Evolutionary conservation across 2,329 filamentous ascomycete species (phyloP).

Genomic region (Tolypocladium pustulatum): DNA sequence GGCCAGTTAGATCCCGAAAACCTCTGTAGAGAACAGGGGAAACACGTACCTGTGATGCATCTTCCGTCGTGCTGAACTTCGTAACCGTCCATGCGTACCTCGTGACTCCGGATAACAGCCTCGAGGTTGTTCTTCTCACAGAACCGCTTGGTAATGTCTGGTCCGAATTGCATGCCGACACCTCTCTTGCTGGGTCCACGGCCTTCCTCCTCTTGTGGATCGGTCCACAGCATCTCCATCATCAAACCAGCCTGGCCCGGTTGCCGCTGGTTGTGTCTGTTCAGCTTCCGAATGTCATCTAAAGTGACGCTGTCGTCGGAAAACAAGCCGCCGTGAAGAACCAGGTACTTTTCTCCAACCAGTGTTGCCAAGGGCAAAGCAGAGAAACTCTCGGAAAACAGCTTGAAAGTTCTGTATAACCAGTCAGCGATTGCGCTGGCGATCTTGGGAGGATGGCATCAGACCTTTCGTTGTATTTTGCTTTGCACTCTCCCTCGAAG

Average conservation of each 20-base stretch:
- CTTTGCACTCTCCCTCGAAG: constrained; percentile 96
- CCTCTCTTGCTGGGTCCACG: constrained; percentile 93
- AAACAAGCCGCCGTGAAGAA: constrained; percentile 90
- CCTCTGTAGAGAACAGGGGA: not conserved
- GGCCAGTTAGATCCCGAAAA: not conserved
- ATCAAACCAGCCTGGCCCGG: constrained; percentile 90
- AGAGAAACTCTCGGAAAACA: constrained; percentile 97
- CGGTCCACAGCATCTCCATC: constrained; percentile 99
- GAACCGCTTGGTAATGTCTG: constrained; percentile 91
- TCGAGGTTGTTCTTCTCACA: constrained; percentile 93
- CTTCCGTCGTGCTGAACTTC: constrained; percentile 92
- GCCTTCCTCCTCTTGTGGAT: constrained; percentile 77
- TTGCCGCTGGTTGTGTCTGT: constrained; percentile 83
- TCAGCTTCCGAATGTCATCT: constrained; percentile 87
- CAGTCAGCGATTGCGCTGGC: constrained; percentile 3
- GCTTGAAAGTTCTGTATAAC: constrained; percentile 64
- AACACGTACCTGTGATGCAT: constrained; percentile 72
- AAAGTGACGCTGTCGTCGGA: constrained; percentile 88
- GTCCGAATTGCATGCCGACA: constrained; percentile 92
- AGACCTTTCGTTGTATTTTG: constrained; percentile 86
- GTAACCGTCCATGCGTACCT: constrained; percentile 98
- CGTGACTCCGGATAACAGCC: constrained; percentile 92
- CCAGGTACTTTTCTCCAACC: constrained; percentile 82
- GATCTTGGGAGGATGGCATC: not conserved
- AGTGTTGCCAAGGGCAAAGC: constrained; percentile 85